Evolutionary conservation across 2,329 filamentous ascomycete species (phyloP).

Genomic region (Phyllosticta capitalensis): DNA sequence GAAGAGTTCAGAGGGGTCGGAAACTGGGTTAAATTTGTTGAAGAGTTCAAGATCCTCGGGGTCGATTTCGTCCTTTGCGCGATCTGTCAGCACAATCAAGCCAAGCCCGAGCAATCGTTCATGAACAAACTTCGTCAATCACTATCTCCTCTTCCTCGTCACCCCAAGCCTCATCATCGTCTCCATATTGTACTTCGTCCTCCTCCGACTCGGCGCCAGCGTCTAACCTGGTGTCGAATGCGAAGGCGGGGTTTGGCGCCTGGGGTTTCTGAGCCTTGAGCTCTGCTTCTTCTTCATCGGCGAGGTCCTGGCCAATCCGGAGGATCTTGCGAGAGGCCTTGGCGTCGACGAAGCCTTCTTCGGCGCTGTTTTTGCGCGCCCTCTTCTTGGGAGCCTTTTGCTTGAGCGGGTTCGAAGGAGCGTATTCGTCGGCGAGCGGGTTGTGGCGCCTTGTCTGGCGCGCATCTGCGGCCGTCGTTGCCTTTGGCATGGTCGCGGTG

Average conservation of each 20-base stretch:
- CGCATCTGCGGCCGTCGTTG: conserved; percentile 44
- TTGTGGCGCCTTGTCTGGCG: conserved; percentile 67
- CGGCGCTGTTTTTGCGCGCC: conserved; percentile 44
- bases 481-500: conserved; percentile 62
- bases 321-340: conserved; percentile 84
- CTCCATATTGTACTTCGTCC: conserved; percentile 44
- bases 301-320: conserved; percentile 78
- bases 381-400: conserved; percentile 58
- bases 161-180: conserved; percentile 56
- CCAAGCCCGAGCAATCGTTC: background rate
- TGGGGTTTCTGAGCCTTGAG: conserved; percentile 30
- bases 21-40: conserved; percentile 73
- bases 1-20: conserved; percentile 53
- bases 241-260: conserved; percentile 56
- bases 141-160: conserved; percentile 58
- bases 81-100: background rate
- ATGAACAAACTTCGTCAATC: conserved; percentile 9
- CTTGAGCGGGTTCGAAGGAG: conserved; percentile 59
- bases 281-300: conserved; percentile 64
- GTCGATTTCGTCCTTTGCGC: conserved; percentile 57
- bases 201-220: conserved; percentile 31
- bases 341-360: conserved; percentile 71
- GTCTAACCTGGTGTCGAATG: conserved; percentile 67
- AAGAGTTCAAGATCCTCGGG: conserved; percentile 84
- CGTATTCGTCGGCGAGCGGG: conserved; percentile 83